A percentile compares a stretch with the other conserved stretches of the same genome.
Conservation (phyloP, 2,329 filamentous ascomycete genomes). For the Xylaria sp. region DNA sequence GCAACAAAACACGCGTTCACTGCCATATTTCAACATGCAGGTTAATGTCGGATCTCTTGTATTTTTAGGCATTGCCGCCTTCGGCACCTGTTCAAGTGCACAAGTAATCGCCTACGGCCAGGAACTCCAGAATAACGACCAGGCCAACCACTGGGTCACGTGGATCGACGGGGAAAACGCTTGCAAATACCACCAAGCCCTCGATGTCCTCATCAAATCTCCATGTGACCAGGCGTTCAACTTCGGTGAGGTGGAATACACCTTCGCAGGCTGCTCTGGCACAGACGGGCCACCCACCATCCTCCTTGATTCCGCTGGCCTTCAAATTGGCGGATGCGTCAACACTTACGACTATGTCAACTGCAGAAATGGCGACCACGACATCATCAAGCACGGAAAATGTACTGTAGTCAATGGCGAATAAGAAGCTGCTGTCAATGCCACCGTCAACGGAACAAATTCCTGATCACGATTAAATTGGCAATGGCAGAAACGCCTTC, state of each 20-base stretch:
- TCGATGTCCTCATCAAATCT: constrained; percentile 29
- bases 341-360: constrained; percentile 33
- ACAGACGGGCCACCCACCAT: constrained; percentile 22
- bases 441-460: too few species aligned
- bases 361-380: constrained; percentile 32
- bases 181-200: constrained; percentile 23
- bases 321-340: constrained; percentile 30
- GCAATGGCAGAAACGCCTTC: too few species aligned
- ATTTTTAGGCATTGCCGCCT: constrained; percentile 35
- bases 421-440: too few species aligned
- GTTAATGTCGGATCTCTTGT: constrained; percentile 26
- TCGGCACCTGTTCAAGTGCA: constrained; percentile 33
- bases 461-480: too few species aligned
- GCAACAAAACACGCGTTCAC: constrained; percentile 5
- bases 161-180: constrained; percentile 34
- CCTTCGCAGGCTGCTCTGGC: constrained; percentile 34
- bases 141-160: constrained; percentile 39
- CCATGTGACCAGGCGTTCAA: constrained; percentile 32
- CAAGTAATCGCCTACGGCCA: constrained; percentile 33
- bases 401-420: constrained; percentile 18
- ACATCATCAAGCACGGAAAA: constrained; percentile 38
- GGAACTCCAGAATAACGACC: constrained; percentile 35
- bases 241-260: constrained; percentile 33
- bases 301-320: constrained; percentile 34
- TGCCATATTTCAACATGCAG: constrained; percentile 25